Evolutionary conservation across 345 rosid species (phyloP).

Genomic region (Hevea brasiliensis): DNA sequence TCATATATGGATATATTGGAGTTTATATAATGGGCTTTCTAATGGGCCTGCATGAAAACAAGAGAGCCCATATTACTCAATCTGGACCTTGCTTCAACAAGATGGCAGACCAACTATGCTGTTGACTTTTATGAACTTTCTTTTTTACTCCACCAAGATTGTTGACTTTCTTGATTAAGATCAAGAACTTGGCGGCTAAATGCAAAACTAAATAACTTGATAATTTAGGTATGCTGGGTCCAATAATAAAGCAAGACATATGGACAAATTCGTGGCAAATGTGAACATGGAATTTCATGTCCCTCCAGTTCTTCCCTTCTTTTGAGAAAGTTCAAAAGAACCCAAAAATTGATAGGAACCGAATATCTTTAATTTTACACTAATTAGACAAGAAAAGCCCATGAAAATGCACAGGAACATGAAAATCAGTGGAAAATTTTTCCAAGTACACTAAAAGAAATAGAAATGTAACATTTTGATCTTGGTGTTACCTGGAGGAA

Average conservation of each 20-base stretch:
- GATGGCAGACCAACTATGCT: not conserved
- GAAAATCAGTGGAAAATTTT: no score
- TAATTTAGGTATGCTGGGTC: slow-evolving; percentile 14
- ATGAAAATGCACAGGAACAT: no score
- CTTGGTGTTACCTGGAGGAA: slow-evolving; percentile 60
- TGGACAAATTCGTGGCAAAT: not conserved
- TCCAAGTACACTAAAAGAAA: not conserved
- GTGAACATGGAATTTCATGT: slow-evolving; percentile 21
- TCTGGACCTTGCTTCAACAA: no score
- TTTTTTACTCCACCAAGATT: not conserved
- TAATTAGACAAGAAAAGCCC: no score
- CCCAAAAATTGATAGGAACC: not conserved
- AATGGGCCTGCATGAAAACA: not conserved
- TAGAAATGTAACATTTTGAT: not conserved
- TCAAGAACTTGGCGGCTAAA: not conserved
- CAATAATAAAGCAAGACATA: slow-evolving; percentile 13
- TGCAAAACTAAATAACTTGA: not conserved
- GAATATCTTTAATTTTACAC: no score
- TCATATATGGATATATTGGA: no score
- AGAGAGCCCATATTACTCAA: not conserved
- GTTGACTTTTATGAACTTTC: slow-evolving; percentile 1
- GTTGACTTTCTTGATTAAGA: slow-evolving; percentile 13
- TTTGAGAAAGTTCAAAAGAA: not conserved
- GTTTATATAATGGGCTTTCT: not conserved
- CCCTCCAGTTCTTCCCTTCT: not conserved